Conservation (phyloP, 2,329 filamentous ascomycete species). For the Ploettnerulaceae sp. region DNA sequence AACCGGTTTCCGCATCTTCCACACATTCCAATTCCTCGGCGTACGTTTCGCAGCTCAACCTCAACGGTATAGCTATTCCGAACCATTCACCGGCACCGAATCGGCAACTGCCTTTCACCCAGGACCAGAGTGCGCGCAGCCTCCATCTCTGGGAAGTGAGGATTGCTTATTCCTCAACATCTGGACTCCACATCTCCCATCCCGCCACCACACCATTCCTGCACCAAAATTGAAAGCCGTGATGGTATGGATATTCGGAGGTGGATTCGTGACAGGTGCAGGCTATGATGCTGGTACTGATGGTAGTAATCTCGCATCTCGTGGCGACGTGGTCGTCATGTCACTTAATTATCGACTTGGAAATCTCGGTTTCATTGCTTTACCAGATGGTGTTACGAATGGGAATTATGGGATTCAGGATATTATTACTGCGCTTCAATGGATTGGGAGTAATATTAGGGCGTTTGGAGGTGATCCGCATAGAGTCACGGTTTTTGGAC, state of each 20-base stretch:
- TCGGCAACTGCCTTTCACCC: constrained; percentile 42
- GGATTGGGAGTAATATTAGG: constrained; percentile 34
- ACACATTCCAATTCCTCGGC: neutral
- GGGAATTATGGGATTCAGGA: constrained; percentile 43
- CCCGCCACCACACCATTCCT: constrained; percentile 11
- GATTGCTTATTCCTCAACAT: constrained; percentile 56
- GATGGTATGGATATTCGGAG: constrained; percentile 28
- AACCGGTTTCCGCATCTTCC: neutral
- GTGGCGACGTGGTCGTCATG: constrained; percentile 25
- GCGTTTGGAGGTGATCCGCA: constrained; percentile 36
- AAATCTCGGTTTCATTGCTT: constrained; percentile 42
- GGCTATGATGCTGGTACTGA: constrained; percentile 22
- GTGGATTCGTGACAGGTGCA: constrained; percentile 33
- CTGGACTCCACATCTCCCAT: constrained; percentile 45
- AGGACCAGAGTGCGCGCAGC: constrained; percentile 42
- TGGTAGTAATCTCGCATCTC: constrained; percentile 23
- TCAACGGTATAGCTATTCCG: constrained; percentile 36
- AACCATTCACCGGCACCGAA: constrained; percentile 38
- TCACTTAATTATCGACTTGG: constrained; percentile 43
- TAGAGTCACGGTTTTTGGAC: constrained; percentile 38
- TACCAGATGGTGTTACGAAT: constrained; percentile 41
- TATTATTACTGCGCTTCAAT: constrained; percentile 34
- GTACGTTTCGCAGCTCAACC: constrained; percentile 19
- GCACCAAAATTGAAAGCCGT: constrained; percentile 32
- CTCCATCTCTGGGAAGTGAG: constrained; percentile 32